Conservation (phyloP, 2,329 filamentous ascomycete genomes). For the Fusarium sp. region DNA sequence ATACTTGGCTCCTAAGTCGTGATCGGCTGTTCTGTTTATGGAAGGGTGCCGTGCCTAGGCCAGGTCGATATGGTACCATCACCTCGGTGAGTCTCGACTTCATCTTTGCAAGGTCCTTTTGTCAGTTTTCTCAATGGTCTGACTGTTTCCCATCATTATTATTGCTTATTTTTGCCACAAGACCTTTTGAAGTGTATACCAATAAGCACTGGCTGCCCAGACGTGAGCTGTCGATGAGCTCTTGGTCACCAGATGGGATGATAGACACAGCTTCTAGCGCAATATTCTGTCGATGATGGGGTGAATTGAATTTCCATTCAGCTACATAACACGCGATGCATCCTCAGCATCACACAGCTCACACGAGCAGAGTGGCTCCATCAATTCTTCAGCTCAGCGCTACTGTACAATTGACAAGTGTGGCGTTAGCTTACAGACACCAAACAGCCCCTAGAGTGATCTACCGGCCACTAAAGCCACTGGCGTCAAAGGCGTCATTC, state of each 20-base stretch:
- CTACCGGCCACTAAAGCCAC: conserved; percentile 1
- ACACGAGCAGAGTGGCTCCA: not conserved
- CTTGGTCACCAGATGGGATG: not conserved
- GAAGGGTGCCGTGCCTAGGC: not conserved
- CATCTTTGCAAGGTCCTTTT: not conserved
- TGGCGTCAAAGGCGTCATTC: conserved; percentile 2
- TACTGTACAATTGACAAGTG: conserved; percentile 18
- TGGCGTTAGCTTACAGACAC: conserved; percentile 20
- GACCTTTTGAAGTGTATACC: not conserved
- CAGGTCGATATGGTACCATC: not conserved
- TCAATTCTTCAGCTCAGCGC: not conserved
- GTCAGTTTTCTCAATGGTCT: not conserved
- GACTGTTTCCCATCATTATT: not conserved
- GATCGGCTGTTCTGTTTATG: not conserved
- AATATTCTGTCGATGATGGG: too few relatives aligned
- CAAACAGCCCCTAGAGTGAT: conserved; percentile 4
- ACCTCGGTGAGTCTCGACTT: not conserved
- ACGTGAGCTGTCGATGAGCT: not conserved
- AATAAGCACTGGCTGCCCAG: not conserved
- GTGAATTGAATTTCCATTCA: not conserved
- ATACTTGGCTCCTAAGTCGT: not conserved
- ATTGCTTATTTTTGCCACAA: not conserved
- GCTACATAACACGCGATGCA: not conserved
- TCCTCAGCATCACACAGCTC: not conserved
- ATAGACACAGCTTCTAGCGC: not conserved